These are phyloP conservation scores for Vitis amurensis DNA, from an alignment of 164 flowering plant species.

Conservation along the genomic window DNA sequence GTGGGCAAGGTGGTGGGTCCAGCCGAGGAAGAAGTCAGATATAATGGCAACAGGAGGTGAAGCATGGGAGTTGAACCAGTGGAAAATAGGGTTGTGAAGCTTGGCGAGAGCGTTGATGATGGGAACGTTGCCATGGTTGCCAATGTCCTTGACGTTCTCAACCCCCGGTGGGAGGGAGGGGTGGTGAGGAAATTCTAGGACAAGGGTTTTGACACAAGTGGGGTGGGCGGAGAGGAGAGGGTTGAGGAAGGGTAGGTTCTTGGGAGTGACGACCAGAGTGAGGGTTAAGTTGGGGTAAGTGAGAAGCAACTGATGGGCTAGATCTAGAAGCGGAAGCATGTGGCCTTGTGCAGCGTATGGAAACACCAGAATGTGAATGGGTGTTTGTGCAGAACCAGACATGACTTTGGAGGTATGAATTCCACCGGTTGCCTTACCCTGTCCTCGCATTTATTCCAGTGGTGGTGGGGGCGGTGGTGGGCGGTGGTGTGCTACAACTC, in stretches of 20 bases:
- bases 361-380: constrained; percentile 50
- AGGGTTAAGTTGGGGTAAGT: constrained; percentile 29
- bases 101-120: constrained; percentile 29
- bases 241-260: constrained; percentile 52
- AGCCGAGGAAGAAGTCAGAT: constrained; percentile 61
- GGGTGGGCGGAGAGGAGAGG: constrained; percentile 43
- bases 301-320: constrained; percentile 46
- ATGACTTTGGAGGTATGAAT: no score
- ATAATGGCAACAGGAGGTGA: constrained; percentile 40
- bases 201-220: constrained; percentile 28
- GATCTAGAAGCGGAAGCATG: constrained; percentile 57
- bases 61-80: constrained; percentile 50
- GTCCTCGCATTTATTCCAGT: no score
- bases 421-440: no score
- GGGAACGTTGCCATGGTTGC: constrained; percentile 23
- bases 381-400: no score
- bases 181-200: constrained; percentile 58
- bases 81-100: constrained; percentile 34
- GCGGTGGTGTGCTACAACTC: no score
- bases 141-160: constrained; percentile 50
- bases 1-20: constrained; percentile 39
- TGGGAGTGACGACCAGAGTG: constrained; percentile 61
- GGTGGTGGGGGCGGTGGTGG: no score
- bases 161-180: constrained; percentile 48
- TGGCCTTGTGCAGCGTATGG: constrained; percentile 85